Conservation (phyloP, 1,284 basidiomycete species). For the Garcileccinum viscosum region DNA sequence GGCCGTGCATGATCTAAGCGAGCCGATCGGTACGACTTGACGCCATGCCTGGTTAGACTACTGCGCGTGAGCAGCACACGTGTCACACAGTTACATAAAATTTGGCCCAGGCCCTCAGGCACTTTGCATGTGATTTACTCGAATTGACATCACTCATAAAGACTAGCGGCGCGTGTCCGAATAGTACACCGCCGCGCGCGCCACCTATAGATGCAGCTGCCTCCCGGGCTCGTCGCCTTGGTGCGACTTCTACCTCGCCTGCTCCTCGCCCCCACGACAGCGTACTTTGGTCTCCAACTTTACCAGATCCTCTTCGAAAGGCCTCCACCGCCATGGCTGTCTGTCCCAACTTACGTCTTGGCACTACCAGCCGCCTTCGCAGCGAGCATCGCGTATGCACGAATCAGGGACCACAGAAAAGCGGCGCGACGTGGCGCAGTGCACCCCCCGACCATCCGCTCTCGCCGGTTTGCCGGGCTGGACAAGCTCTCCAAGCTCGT, state of each 20-base stretch:
- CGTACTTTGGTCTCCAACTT: conserved; percentile 18
- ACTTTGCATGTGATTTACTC: too few species aligned
- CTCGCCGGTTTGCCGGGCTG: conserved; percentile 40
- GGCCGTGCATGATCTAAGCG: too few species aligned
- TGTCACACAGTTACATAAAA: too few species aligned
- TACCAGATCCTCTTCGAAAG: conserved; percentile 9
- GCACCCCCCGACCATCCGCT: conserved; percentile 34
- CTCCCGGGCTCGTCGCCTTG: conserved; percentile 40
- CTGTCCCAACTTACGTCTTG: conserved; percentile 28
- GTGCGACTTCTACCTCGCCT: conserved; percentile 32
- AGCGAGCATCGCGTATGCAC: conserved; percentile 26
- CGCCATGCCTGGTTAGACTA: too few species aligned
- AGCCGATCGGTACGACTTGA: too few species aligned
- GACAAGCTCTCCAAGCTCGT: conserved; percentile 35
- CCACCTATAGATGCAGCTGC: conserved; percentile 27
- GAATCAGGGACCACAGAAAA: conserved; percentile 29
- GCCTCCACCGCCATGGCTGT: conserved; percentile 20
- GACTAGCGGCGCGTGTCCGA: too few species aligned
- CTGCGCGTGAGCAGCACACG: too few species aligned
- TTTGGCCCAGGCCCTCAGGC: too few species aligned
- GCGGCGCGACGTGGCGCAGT: conserved; percentile 43
- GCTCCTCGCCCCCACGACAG: conserved; percentile 22
- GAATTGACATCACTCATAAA: too few species aligned
- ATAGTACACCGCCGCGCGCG: too few species aligned
- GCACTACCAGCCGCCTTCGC: conserved; percentile 36